phyloP scores from a whole-genome alignment of 2,329 filamentous ascomycete genomes.

The Pseudocercospora fijiensis region DNA sequence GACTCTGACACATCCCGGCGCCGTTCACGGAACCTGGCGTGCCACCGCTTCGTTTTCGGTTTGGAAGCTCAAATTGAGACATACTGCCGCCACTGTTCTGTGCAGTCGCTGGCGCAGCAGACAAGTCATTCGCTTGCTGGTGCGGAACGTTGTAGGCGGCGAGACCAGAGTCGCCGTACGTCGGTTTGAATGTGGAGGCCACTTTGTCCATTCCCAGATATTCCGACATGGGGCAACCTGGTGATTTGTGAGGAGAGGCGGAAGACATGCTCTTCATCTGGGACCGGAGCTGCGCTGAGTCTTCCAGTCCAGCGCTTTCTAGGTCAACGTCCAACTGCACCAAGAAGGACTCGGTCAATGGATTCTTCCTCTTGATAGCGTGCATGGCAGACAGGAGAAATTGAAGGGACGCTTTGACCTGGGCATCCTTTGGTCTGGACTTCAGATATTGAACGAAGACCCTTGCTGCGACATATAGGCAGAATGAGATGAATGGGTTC shows the following conservation, averaged over 20 bases:
- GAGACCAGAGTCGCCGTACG: slow-evolving; percentile 31
- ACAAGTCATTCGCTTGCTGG: not conserved
- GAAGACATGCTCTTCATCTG: slow-evolving; percentile 16
- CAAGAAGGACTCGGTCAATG: slow-evolving; percentile 89
- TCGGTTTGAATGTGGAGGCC: slow-evolving; percentile 3
- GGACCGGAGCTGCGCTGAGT: slow-evolving; percentile 29
- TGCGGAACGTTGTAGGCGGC: slow-evolving; percentile 27
- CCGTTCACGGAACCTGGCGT: slow-evolving; percentile 28
- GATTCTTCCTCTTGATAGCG: slow-evolving; percentile 81
- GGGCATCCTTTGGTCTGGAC: slow-evolving; percentile 80
- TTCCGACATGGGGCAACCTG: slow-evolving; percentile 23
- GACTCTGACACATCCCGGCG: slow-evolving; percentile 25
- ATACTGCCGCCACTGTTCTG: slow-evolving; percentile 3
- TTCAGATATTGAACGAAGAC: slow-evolving; percentile 98
- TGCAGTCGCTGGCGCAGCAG: not conserved
- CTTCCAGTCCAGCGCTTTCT: slow-evolving; percentile 64
- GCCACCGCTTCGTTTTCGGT: slow-evolving; percentile 25
- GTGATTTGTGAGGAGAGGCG: slow-evolving; percentile 9
- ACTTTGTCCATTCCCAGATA: slow-evolving; percentile 18
- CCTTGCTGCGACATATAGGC: slow-evolving; percentile 89
- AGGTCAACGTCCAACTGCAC: slow-evolving; percentile 91
- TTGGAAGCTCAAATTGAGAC: slow-evolving; percentile 28
- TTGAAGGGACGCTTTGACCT: slow-evolving; percentile 75
- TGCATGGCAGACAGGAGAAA: slow-evolving; percentile 91
- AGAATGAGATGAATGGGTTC: slow-evolving; percentile 94